A percentile compares a stretch with the other conserved stretches of the same genome.
Conservation (phyloP, 805 yeast species). For the Kodamaea neixiangensis region DNA sequence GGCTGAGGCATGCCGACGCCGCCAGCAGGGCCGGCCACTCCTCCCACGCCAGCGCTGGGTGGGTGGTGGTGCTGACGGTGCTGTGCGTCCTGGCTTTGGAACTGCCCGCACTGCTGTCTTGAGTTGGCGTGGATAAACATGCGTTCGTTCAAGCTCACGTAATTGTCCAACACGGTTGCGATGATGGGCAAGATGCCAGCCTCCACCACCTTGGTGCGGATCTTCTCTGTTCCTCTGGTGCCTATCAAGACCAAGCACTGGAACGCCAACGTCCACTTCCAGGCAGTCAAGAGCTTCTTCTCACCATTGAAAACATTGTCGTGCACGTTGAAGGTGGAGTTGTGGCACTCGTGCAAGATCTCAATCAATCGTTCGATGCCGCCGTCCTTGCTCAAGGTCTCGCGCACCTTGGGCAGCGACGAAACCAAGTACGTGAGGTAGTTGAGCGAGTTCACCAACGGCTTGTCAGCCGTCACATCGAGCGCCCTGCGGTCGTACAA, state of each 20-base stretch:
- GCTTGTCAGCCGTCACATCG: slow-evolving; percentile 86
- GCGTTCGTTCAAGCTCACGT: slow-evolving; percentile 49
- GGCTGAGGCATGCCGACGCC: background rate
- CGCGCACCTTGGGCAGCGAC: slow-evolving; percentile 85
- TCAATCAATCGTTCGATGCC: slow-evolving; percentile 87
- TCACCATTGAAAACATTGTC: slow-evolving; percentile 40
- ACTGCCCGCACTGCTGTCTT: slow-evolving; percentile 14
- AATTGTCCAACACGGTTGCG: slow-evolving; percentile 91
- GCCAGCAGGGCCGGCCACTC: slow-evolving; percentile 7
- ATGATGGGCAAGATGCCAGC: slow-evolving; percentile 91
- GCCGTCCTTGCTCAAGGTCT: slow-evolving; percentile 85
- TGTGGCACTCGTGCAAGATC: slow-evolving; percentile 78
- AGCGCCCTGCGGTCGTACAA: slow-evolving; percentile 90
- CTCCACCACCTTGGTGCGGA: slow-evolving; percentile 81
- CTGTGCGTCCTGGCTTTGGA: background rate
- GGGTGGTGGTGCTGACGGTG: slow-evolving; percentile 8
- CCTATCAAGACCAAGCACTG: slow-evolving; percentile 92
- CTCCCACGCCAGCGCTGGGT: background rate
- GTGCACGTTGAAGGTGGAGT: slow-evolving; percentile 28
- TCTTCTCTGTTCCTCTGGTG: slow-evolving; percentile 86
- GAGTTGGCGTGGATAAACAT: slow-evolving; percentile 36
- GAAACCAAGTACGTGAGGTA: slow-evolving; percentile 86
- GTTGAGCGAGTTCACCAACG: slow-evolving; percentile 87
- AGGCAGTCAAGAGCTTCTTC: slow-evolving; percentile 65
- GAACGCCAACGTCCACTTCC: slow-evolving; percentile 96